Conservation (phyloP, 371 early-diverging fungal genomes). For the Syncephalastrum racemosum region DNA sequence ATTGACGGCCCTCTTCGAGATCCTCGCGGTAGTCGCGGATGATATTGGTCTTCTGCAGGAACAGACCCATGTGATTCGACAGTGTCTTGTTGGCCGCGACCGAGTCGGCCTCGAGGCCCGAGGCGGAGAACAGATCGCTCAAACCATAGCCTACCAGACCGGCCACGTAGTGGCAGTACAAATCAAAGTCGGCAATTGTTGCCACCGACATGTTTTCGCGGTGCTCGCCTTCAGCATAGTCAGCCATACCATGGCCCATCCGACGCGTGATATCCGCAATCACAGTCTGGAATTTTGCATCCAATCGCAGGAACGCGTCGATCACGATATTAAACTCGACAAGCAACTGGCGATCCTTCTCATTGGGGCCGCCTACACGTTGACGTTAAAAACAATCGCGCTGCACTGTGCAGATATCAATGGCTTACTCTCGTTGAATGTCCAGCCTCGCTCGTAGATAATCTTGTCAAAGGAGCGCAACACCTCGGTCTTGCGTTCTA, state of each 20-base stretch:
- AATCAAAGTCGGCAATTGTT: constrained; percentile 84
- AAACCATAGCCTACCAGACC: constrained; percentile 95
- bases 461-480: constrained; percentile 80
- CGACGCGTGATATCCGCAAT: constrained; percentile 88
- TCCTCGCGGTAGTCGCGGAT: constrained; percentile 93
- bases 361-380: constrained; percentile 75
- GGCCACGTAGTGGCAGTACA: constrained; percentile 97
- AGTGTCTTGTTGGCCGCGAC: constrained; percentile 34
- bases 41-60: constrained; percentile 96
- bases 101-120: constrained; percentile 76
- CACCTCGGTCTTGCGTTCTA: constrained; percentile 74
- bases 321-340: constrained; percentile 90
- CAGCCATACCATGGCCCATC: constrained; percentile 97
- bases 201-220: constrained; percentile 69
- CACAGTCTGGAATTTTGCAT: constrained; percentile 75
- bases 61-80: constrained; percentile 93
- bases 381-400: background rate
- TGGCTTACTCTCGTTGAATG: constrained; percentile 71
- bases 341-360: constrained; percentile 90
- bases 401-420: background rate
- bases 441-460: constrained; percentile 85
- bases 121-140: constrained; percentile 85
- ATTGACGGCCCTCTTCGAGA: constrained; percentile 82
- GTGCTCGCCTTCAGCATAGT: constrained; percentile 68
- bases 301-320: constrained; percentile 79